phyloP scores from a whole-genome alignment of 2,329 filamentous ascomycete genomes.

The Leptographium wingfieldii region DNA sequence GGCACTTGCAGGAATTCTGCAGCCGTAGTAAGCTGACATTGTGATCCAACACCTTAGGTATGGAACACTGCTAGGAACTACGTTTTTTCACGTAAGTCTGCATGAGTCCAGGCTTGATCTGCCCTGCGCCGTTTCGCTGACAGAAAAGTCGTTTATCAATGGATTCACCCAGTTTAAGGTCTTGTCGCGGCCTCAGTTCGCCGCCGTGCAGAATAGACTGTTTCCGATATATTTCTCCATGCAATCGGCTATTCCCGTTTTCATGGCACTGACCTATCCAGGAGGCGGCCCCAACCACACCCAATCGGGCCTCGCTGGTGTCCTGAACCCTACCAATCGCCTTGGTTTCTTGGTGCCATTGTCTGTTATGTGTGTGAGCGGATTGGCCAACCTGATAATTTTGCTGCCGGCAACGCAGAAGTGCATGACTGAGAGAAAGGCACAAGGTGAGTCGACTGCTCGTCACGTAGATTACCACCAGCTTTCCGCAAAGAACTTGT shows the following conservation, averaged over 20 bases:
- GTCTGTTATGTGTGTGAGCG: conserved; percentile 55
- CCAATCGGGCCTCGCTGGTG: conserved; percentile 33
- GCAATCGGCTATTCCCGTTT: conserved; percentile 60
- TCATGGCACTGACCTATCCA: conserved; percentile 71
- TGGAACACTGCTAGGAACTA: conserved; percentile 74
- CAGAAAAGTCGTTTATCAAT: conserved; percentile 52
- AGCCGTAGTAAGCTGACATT: conserved; percentile 1
- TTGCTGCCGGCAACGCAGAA: conserved; percentile 65
- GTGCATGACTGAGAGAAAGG: conserved; percentile 61
- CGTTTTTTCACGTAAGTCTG: conserved; percentile 64
- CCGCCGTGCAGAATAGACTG: conserved; percentile 62
- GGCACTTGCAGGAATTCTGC: neutral
- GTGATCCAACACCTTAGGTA: conserved; percentile 41
- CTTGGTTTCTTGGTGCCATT: conserved; percentile 57
- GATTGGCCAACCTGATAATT: conserved; percentile 55
- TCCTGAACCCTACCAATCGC: conserved; percentile 48
- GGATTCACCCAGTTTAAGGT: conserved; percentile 64
- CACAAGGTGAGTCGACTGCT: conserved; percentile 50
- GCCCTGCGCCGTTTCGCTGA: conserved; percentile 3
- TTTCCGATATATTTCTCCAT: conserved; percentile 85
- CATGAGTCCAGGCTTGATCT: neutral
- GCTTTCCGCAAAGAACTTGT: neutral
- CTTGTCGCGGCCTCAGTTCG: conserved; percentile 70
- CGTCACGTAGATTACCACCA: neutral
- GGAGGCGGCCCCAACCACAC: conserved; percentile 29